These are phyloP conservation scores for Triticum turgidum DNA, from an alignment of 176 grass and related monocot species.

Conservation along the genomic window DNA sequence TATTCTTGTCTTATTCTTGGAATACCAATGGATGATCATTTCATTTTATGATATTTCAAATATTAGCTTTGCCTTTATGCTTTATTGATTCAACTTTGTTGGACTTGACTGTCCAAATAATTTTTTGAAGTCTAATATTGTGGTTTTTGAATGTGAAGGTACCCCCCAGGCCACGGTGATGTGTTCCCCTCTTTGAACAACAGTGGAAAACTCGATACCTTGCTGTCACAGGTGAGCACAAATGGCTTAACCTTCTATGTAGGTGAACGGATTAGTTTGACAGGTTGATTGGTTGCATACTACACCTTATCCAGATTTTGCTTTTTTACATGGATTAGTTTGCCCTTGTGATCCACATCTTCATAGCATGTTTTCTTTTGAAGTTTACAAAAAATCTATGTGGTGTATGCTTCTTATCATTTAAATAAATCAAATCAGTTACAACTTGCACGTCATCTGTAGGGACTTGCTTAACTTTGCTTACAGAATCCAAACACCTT, in stretches of 20 bases:
- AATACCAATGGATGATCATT: neutral
- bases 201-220: conserved; percentile 87
- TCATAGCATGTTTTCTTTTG: neutral
- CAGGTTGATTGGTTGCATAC: neutral
- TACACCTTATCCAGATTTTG: neutral
- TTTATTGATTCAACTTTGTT: neutral
- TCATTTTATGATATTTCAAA: neutral
- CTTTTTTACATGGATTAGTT: neutral
- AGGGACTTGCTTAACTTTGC: neutral
- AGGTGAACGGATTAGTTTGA: neutral
- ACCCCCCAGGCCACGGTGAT: conserved; percentile 96
- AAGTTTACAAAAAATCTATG: neutral
- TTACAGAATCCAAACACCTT: neutral
- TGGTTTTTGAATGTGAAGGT: conserved; percentile 54
- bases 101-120: neutral
- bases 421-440: too few relatives aligned
- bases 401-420: too few relatives aligned
- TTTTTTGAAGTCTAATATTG: neutral
- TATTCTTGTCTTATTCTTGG: neutral
- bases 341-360: neutral
- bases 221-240: conserved; percentile 68
- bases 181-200: conserved; percentile 87
- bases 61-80: neutral
- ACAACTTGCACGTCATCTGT: neutral
- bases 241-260: conserved; percentile 6